phyloP scores from a whole-genome alignment of 1,284 basidiomycete genomes.

The Moniliella sp. region DNA sequence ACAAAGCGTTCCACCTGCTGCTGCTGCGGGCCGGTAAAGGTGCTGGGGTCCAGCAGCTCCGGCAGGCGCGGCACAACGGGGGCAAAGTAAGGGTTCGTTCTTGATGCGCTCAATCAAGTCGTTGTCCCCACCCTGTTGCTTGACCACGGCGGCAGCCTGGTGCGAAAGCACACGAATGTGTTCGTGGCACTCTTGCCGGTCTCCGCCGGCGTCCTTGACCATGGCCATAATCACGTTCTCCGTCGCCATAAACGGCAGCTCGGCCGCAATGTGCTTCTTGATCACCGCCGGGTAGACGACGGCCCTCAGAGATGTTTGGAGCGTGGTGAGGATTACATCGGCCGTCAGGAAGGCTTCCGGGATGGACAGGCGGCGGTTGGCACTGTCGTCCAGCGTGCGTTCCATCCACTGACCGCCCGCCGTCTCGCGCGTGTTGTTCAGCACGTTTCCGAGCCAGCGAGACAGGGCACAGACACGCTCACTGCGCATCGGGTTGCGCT shows the following conservation, averaged over 20 bases:
- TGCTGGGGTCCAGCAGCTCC: conserved; percentile 17
- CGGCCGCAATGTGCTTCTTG: conserved; percentile 66
- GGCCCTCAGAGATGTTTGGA: conserved; percentile 92
- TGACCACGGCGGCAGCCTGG: conserved; percentile 83
- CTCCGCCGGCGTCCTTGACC: conserved; percentile 64
- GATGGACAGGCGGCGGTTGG: conserved; percentile 81
- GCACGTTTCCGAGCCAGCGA: conserved; percentile 47
- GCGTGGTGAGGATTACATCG: conserved; percentile 79
- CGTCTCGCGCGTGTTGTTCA: conserved; percentile 37
- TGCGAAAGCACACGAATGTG: conserved; percentile 87
- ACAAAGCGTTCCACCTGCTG: conserved; percentile 43
- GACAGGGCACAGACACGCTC: conserved; percentile 92
- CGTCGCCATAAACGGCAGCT: conserved; percentile 84
- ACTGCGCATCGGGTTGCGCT: conserved; percentile 95
- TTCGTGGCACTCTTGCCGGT: conserved; percentile 89
- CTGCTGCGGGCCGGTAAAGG: conserved; percentile 18
- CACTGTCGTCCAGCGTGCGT: conserved; percentile 41
- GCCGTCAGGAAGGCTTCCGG: conserved; percentile 92
- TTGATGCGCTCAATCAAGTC: conserved; percentile 76
- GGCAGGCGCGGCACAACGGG: conserved; percentile 41
- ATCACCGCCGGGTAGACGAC: conserved; percentile 96
- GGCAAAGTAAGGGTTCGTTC: conserved; percentile 46
- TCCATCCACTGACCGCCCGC: conserved; percentile 32
- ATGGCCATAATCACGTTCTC: conserved; percentile 99
- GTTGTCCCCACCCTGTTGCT: conserved; percentile 84